Conservation (phyloP, 2,329 filamentous ascomycete species). For the Aspergillus sp. region DNA sequence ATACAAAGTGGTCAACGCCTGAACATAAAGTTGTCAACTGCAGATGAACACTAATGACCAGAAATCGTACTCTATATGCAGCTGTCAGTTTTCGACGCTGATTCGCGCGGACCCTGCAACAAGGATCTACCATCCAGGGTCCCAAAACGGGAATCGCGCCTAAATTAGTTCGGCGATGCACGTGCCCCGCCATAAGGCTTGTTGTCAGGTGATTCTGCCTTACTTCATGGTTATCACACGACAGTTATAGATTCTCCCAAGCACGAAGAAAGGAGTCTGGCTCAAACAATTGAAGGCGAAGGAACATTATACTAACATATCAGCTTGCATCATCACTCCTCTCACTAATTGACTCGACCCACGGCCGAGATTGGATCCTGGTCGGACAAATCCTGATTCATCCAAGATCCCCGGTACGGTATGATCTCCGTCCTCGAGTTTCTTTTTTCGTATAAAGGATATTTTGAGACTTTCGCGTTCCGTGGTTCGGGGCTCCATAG, state of each 20-base stretch:
- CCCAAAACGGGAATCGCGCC: background rate
- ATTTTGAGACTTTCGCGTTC: no score
- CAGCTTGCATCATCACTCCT: background rate
- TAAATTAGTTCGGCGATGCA: conserved; percentile 2
- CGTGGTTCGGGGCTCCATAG: no score
- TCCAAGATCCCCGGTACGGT: background rate
- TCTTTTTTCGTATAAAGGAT: no score
- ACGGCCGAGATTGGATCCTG: background rate
- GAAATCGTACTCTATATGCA: background rate
- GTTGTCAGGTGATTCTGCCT: conserved; percentile 10
- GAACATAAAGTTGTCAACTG: no score
- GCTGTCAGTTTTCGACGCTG: background rate
- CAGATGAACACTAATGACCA: background rate
- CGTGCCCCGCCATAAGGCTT: conserved; percentile 7
- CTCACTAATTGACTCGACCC: background rate
- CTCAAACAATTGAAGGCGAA: background rate
- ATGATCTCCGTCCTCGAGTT: background rate
- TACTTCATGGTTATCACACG: no score
- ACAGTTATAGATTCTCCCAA: no score
- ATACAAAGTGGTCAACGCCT: no score
- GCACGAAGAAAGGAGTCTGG: background rate
- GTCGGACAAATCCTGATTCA: background rate
- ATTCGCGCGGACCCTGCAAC: background rate
- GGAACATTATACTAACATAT: background rate
- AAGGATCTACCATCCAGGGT: background rate